Base-by-base conservation (phyloP, 306 rosid species). In the Glycine soja region DNA sequence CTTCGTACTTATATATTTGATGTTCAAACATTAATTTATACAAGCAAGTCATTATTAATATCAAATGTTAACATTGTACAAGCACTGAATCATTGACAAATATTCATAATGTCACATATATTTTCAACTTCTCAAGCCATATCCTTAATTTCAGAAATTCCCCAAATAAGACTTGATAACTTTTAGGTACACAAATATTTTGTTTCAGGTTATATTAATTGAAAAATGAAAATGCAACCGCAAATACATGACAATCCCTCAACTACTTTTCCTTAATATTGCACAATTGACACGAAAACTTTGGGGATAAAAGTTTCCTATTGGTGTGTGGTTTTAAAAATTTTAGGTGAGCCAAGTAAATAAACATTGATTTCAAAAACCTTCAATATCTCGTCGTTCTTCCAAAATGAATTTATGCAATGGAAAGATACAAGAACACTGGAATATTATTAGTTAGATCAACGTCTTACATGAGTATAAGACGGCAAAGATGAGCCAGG, bases 401-500 rank as follows among this genome's bases (percentile, higher is more conserved):
- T 24, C 57, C 73, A 80, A 80, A 83, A 85, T 77, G 76, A 77
- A 78, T 78, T 42, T 78, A 77, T 18, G 68, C 62, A 77, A 67
- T 51, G 45, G 34, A 69, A 50, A 70, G 72, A 83, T 72, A 72
- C 32, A 73, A 74, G 43, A 74, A 56, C 47, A 42, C 36, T 12
- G 10, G 74, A 54, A 63, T 24, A 50, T 81, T 79, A 84, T 63
- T 83, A 68, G 80, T 82, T 78, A 73, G 85, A 72, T 73, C 87
- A 66, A 50, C 19, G 86, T 75, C 90, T 88, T 52, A 74, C 75
- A 77, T 51, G 87, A 81, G 57, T 36, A 79, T 85, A 86, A 3
- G 89, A 86, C 86, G 92, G 88, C 74, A 87, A 72, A 71, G 88
- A 85, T 58, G 56, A 80, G 80, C 86, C 76, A 64, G 84, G 56